Evolutionary conservation across 495 filamentous ascomycete species (phyloP).

Genomic region (Chaetomidium leptoderma): DNA sequence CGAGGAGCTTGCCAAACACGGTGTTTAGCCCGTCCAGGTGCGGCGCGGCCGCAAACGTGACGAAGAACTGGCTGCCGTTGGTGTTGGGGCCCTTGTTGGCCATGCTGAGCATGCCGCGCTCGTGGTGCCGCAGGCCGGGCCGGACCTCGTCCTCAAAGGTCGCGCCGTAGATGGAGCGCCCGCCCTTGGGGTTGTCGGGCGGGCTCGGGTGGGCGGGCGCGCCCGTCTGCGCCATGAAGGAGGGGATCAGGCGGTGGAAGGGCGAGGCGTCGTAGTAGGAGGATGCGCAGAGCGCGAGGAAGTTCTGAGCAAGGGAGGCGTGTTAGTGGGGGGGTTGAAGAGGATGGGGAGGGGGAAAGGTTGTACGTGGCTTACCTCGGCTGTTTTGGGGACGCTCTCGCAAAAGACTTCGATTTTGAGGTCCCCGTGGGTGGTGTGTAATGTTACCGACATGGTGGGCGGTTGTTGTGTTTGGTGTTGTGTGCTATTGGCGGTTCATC

Average conservation of each 20-base stretch:
- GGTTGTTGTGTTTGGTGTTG: neutral
- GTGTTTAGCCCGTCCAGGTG: conserved; percentile 95
- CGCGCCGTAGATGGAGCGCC: conserved; percentile 77
- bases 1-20: conserved; percentile 79
- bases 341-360: conserved; percentile 52
- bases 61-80: conserved; percentile 94
- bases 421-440: conserved; percentile 86
- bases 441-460: conserved; percentile 57
- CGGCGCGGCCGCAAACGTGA: conserved; percentile 76
- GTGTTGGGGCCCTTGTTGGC: conserved; percentile 83
- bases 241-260: conserved; percentile 86
- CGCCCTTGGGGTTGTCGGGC: conserved; percentile 65
- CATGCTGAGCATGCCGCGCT: conserved; percentile 84
- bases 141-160: conserved; percentile 91
- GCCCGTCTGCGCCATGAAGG: conserved; percentile 91
- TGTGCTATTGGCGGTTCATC: conserved; percentile 4
- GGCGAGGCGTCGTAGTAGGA: conserved; percentile 80
- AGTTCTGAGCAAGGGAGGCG: conserved; percentile 64
- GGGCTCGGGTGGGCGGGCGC: conserved; percentile 61
- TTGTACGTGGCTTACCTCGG: conserved; percentile 50
- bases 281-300: conserved; percentile 90
- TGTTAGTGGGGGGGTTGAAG: conserved; percentile 1
- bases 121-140: conserved; percentile 77
- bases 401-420: conserved; percentile 97
- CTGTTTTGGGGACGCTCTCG: conserved; percentile 86